Base-by-base conservation (phyloP, 1,139 yeast genomes). In the Yamadazyma pseudoaaseri region DNA sequence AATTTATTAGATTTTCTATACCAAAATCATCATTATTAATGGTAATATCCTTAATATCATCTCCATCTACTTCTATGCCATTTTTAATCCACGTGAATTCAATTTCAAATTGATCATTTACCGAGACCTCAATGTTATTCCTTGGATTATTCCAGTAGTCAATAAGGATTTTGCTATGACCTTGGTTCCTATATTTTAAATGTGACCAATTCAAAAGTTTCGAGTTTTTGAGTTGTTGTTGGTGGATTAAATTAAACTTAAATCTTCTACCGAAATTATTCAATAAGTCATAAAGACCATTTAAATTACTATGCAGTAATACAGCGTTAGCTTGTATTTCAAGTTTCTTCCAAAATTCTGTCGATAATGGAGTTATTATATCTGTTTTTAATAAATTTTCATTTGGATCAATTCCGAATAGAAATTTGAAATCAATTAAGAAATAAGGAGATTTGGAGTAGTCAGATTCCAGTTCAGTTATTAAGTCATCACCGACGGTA, bases 261-360 rank as follows among this genome's bases (percentile, higher is more conserved):
- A 84, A 81, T 17, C 86, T 79, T 20, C 81, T 73, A 9, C 92
- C 71, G 53, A 84, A 86, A 43, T 76, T 73, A 46, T 84, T 85
- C 38, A 90, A 62, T 37, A 86, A 68, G 26, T 75, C 80, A 51
- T 86, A 81, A 15, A 87, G 63, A 2, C 83, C 83, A 1, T 56
- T 49, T 16, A 90, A 65, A 1, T 81, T 79, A 30, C 65, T 67
- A 17, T 60, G 64, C 29, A 70, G 63, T 13, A 87, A 63, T 14
- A 75, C 67, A 23, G 68, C 71, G 56, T 87, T 89, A 10, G 81
- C 75, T 6, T 65, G 53, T 27, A 62, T 60, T 49, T 82, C 89
- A 26, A 83, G 54, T 48, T 71, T 64, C 32, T 58, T 62, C 43
- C 73, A 68, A 22, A 70, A 59, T 15, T 43, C 36, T 22, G 43